A percentile compares a stretch with the other conserved stretches of the same genome.
Conservation (phyloP, 1,284 basidiomycete species). For the Sanghuangporus baumii region DNA sequence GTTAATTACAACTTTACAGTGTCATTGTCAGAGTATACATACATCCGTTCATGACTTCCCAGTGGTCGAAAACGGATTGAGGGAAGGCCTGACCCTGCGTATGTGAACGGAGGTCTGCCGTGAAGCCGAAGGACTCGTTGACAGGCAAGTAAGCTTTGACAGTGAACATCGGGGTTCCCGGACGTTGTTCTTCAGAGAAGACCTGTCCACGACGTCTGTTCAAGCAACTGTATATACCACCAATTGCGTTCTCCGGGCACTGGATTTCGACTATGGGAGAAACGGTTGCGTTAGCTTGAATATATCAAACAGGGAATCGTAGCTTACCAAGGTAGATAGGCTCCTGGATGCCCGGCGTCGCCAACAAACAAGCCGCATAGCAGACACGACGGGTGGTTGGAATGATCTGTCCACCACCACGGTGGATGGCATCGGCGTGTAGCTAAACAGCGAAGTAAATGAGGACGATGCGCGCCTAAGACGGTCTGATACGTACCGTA, state of each 20-base stretch:
- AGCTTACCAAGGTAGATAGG: constrained; percentile 85
- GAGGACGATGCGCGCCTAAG: not conserved
- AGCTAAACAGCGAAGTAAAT: constrained; percentile 44
- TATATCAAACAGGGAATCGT: not conserved
- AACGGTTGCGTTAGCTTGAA: not conserved
- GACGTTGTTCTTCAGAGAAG: constrained; percentile 95
- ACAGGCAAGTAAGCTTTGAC: constrained; percentile 99
- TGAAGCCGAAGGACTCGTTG: constrained; percentile 98
- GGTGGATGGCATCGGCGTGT: constrained; percentile 98
- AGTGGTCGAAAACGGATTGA: constrained; percentile 92
- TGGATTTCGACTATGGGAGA: constrained; percentile 81
- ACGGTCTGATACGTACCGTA: constrained; percentile 50
- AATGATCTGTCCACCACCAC: constrained; percentile 98
- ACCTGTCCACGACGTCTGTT: constrained; percentile 99
- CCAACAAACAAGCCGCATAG: constrained; percentile 93
- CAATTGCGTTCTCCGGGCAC: constrained; percentile 96
- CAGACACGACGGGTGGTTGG: constrained; percentile 94
- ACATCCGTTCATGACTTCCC: constrained; percentile 82
- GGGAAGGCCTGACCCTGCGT: constrained; percentile 99
- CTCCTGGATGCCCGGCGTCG: constrained; percentile 91
- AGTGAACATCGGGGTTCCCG: constrained; percentile 99
- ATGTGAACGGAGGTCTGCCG: constrained; percentile 88
- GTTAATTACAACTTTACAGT: constrained; percentile 19
- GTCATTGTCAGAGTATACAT: constrained; percentile 28
- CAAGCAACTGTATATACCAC: constrained; percentile 94